A percentile compares a stretch with the other conserved stretches of the same genome.
Conservation (phyloP, 148 eudicot genomes). For the Mesembryanthemum crystallinum region DNA sequence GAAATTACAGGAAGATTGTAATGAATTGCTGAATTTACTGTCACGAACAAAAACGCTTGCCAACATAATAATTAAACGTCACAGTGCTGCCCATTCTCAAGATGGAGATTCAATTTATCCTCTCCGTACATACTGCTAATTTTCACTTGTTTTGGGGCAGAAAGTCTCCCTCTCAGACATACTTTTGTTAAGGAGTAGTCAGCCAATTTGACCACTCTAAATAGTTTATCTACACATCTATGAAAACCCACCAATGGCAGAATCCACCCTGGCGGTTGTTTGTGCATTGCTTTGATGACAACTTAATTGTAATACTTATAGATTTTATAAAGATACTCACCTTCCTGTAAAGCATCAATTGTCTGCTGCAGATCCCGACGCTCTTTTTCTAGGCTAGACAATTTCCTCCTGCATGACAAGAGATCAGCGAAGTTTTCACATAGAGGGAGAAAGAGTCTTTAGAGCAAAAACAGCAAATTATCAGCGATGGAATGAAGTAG, state of each 20-base stretch:
- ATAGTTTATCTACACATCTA: neutral
- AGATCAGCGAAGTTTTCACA: neutral
- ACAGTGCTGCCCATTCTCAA: neutral
- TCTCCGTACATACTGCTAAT: neutral
- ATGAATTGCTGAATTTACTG: neutral
- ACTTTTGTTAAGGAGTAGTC: too few relatives aligned
- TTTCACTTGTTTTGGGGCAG: neutral
- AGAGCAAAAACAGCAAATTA: neutral
- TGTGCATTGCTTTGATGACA: neutral
- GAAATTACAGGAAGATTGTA: too few relatives aligned
- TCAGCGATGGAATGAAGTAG: neutral
- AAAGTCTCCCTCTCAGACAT: neutral
- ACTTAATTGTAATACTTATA: neutral
- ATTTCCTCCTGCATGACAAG: constrained; percentile 58
- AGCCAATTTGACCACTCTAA: neutral
- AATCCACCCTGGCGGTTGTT: neutral
- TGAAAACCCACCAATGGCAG: neutral
- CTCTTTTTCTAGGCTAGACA: constrained; percentile 81
- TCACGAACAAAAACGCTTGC: neutral
- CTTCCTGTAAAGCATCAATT: constrained; percentile 89
- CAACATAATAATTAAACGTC: too few relatives aligned
- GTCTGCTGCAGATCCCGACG: constrained; percentile 82
- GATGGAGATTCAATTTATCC: neutral
- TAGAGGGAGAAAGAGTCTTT: neutral
- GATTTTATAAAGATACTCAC: constrained; percentile 30